Conservation (phyloP, 2,329 filamentous ascomycete species). For the Xylariaceae sp. region DNA sequence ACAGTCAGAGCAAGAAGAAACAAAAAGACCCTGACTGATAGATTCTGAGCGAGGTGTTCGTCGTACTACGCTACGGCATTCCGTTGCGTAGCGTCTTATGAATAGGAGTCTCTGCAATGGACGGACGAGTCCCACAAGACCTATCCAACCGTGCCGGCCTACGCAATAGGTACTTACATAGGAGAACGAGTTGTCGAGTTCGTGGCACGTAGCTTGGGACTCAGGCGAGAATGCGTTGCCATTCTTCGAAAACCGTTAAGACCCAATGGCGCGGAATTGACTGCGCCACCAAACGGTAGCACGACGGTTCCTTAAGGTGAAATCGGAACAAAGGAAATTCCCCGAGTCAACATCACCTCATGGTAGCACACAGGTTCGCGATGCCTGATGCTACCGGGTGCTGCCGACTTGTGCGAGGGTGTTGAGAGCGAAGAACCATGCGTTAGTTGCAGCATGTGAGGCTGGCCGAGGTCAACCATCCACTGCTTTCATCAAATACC, state of each 20-base stretch:
- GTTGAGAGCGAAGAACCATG: conserved; percentile 17
- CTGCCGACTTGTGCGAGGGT: conserved; percentile 18
- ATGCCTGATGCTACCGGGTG: conserved; percentile 14
- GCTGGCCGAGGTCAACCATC: conserved; percentile 8
- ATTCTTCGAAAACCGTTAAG: conserved; percentile 20
- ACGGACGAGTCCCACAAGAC: not conserved
- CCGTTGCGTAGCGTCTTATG: conserved; percentile 9
- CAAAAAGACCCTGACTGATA: conserved; percentile 5
- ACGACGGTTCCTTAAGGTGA: conserved; percentile 9
- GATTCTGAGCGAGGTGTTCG: conserved; percentile 9
- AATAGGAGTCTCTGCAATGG: conserved; percentile 11
- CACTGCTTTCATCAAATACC: conserved; percentile 7
- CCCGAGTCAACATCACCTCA: conserved; percentile 16
- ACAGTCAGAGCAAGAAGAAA: conserved; percentile 1
- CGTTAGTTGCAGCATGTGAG: conserved; percentile 16
- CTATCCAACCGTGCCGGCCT: conserved; percentile 9
- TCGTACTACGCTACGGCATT: conserved; percentile 12
- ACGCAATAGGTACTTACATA: conserved; percentile 3
- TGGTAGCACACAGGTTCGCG: conserved; percentile 13
- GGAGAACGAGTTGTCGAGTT: conserved; percentile 4
- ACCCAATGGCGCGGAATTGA: conserved; percentile 19
- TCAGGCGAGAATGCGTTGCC: conserved; percentile 15
- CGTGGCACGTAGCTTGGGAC: conserved; percentile 12
- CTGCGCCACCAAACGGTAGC: conserved; percentile 13
- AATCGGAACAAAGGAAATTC: conserved; percentile 21